Conservation (phyloP, 2,329 filamentous ascomycete species). For the Alternaria sp. region DNA sequence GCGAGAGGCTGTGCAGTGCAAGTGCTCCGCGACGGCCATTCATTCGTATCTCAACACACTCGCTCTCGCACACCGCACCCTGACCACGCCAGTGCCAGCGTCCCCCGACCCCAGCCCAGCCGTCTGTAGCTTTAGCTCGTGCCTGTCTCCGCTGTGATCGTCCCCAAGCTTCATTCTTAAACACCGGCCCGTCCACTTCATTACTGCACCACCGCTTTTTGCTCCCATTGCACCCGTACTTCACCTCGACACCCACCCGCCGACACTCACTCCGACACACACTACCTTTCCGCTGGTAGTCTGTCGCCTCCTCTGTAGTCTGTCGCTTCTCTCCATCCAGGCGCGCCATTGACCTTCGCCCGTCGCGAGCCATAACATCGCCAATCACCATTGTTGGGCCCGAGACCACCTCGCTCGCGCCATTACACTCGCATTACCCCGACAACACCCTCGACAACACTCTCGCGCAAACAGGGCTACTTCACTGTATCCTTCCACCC, state of each 20-base stretch:
- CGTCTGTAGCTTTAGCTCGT: conserved; percentile 11
- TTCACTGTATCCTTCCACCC: conserved; percentile 16
- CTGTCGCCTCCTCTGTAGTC: conserved; percentile 12
- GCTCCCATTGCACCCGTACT: background rate
- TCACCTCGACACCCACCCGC: background rate
- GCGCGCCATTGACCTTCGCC: conserved; percentile 7
- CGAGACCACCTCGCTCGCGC: conserved; percentile 1
- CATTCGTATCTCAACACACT: conserved; percentile 17
- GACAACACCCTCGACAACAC: background rate
- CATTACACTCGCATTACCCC: background rate
- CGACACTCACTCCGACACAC: background rate
- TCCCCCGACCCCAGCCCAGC: conserved; percentile 10
- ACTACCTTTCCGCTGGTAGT: background rate
- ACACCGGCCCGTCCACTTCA: conserved; percentile 6
- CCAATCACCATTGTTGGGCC: conserved; percentile 7
- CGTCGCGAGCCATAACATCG: conserved; percentile 9
- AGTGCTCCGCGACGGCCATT: conserved; percentile 5
- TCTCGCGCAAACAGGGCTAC: conserved; percentile 10
- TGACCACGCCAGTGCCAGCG: conserved; percentile 2
- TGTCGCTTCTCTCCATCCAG: conserved; percentile 16
- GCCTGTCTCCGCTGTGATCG: conserved; percentile 20
- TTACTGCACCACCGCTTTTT: background rate
- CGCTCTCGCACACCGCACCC: conserved; percentile 5
- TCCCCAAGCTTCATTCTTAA: conserved; percentile 25
- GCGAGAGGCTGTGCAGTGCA: conserved; percentile 17